These are phyloP conservation scores for Neckera pumila DNA, from an alignment of 225 moss, liverwort and hornwort genomes.

Conservation along the genomic window DNA sequence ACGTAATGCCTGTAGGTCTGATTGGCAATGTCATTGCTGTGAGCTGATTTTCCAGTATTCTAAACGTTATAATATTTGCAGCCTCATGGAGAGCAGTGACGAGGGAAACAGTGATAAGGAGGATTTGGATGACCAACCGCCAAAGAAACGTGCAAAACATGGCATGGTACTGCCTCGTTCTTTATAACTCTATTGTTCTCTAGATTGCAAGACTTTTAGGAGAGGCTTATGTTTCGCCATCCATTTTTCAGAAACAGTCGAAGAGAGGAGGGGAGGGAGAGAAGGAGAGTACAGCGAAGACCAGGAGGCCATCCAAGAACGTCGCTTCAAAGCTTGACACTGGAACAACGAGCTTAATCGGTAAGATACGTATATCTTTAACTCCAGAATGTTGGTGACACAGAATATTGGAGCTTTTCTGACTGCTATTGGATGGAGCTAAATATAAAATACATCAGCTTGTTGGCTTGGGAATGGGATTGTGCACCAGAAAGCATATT, in stretches of 20 bases:
- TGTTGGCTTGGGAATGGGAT: background rate
- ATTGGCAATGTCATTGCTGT: background rate
- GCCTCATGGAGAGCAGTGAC: conserved; percentile 71
- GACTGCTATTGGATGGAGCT: background rate
- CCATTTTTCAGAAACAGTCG: conserved; percentile 50
- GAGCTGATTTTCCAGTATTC: background rate
- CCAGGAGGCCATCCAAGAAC: conserved; percentile 38
- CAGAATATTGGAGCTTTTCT: background rate
- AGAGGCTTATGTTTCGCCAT: background rate
- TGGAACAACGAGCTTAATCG: conserved; percentile 31
- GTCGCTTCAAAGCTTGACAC: conserved; percentile 18
- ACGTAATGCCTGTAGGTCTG: background rate
- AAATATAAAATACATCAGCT: background rate
- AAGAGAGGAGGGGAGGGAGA: conserved; percentile 49
- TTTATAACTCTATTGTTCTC: background rate
- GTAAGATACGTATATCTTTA: background rate
- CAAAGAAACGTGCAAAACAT: conserved; percentile 52
- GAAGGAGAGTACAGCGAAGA: conserved; percentile 67
- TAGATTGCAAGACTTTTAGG: background rate
- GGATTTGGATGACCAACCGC: conserved; percentile 59
- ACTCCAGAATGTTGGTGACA: background rate
- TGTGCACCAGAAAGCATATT: background rate
- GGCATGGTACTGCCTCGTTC: conserved; percentile 17
- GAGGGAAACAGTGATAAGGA: conserved; percentile 61
- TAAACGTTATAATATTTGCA: conserved; percentile 4